Conservation (phyloP, 2,329 filamentous ascomycete species). For the Claviceps citrina region DNA sequence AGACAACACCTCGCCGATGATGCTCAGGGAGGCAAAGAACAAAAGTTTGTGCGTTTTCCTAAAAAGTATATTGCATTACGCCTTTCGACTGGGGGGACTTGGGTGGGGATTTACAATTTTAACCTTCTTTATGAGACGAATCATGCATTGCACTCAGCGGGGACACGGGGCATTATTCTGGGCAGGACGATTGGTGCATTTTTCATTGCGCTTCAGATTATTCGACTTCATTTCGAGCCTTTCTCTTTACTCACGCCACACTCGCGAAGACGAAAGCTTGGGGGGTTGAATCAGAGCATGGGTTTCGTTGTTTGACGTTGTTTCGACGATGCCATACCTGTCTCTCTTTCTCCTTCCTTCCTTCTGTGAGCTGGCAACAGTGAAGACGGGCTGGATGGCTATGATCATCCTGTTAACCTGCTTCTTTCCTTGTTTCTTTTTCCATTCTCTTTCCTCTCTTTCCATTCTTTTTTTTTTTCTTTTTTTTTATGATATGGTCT, state of each 20-base stretch:
- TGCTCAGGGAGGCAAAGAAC: conserved; percentile 6
- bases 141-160: conserved; percentile 25
- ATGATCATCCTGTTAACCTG: not conserved
- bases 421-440: not conserved
- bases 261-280: not conserved
- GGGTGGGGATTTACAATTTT: not conserved
- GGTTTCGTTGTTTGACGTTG: conserved; percentile 5
- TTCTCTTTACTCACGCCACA: conserved; percentile 5
- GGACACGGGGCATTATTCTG: conserved; percentile 15
- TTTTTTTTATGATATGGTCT: not conserved
- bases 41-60: conserved; percentile 10
- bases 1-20: no score
- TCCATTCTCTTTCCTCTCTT: not conserved
- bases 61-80: conserved; percentile 15
- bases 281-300: not conserved
- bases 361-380: conserved; percentile 8
- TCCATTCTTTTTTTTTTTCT: not conserved
- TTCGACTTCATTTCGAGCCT: not conserved
- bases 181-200: conserved; percentile 6
- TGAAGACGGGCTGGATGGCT: conserved; percentile 6
- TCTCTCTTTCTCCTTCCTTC: conserved; percentile 6
- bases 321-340: conserved; percentile 9
- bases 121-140: conserved; percentile 13
- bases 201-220: conserved; percentile 6
- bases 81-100: conserved; percentile 12